Evolutionary conservation across 495 filamentous ascomycete genomes (phyloP), one percentile per base, ranked within the genome.

Genomic region (Staphylotrichum tortipilum): DNA sequence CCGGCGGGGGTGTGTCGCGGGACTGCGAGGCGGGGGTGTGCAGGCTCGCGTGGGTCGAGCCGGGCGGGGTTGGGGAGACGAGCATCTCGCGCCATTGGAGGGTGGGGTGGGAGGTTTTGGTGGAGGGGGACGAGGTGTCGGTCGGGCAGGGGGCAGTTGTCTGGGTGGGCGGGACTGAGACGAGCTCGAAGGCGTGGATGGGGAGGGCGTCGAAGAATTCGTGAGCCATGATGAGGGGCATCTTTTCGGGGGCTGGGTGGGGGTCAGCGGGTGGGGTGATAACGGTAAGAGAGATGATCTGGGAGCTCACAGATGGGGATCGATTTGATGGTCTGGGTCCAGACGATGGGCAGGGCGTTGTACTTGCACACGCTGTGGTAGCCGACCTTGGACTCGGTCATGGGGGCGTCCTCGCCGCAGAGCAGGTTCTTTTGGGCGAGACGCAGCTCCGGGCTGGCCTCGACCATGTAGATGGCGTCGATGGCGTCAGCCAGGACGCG

Each of bases 201-300:
- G 92, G 92, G 6, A 97, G 84, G n/a, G 92, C 92, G 60, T 98
- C 92, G 67, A 98, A 97, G 74, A 98, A 96, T 63, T 98, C 92
- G 63, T 98, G 92, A 10, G 91, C 92, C 30, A 96, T 78, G 43
- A 97, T 92, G 67, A 95, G 92, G 1, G 92, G 90, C 14, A 82
- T 86, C 57, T 87, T 89, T 49, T 53, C 71, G 51, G 73, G 67
- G 59, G 74, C 70, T 66, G 49, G 5, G n/a, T 28, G 26, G 26
- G 26, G 10, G 19, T 47, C 9, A 47, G 42, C 22, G 47, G 38
- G 14, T 19, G 52, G 49, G 19, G 22, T 38, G 4, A 50, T 18
- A 31, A 0, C 18, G 29, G 15, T 15, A 35, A 30, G 38, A 61
- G 66, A 62, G 41, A 40, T 18, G 8, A 7, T 11, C 19, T 8